Conservation (phyloP, 352 stramenopile genomes). For the Phytopythium cucurbitacearum region DNA sequence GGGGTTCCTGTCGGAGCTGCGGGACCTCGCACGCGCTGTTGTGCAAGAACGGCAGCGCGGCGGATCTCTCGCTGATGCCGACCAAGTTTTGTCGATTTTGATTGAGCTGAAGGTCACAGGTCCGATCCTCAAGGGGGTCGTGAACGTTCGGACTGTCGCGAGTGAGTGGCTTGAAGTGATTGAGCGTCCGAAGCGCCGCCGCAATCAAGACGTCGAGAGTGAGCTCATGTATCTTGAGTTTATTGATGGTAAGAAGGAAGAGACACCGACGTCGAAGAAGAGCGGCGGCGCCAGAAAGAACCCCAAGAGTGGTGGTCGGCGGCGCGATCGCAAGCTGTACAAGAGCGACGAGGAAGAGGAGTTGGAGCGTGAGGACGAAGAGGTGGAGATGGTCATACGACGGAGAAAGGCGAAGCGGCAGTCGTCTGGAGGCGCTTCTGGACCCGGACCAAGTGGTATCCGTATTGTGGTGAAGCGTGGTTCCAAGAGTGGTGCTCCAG, state of each 20-base stretch:
- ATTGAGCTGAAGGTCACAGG: conserved; percentile 88
- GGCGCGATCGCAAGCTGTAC: conserved; percentile 30
- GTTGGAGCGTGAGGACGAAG: conserved; percentile 32
- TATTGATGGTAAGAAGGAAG: conserved; percentile 65
- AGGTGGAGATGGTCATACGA: conserved; percentile 23
- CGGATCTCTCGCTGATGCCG: conserved; percentile 73
- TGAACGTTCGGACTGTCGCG: conserved; percentile 75
- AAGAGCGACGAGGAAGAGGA: conserved; percentile 49
- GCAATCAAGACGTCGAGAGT: conserved; percentile 80
- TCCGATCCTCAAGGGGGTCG: conserved; percentile 57
- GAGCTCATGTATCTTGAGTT: conserved; percentile 87
- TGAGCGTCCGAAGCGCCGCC: conserved; percentile 79
- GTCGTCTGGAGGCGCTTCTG: conserved; percentile 10
- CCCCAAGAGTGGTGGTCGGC: conserved; percentile 32
- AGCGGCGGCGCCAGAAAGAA: conserved; percentile 24
- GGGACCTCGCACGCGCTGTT: conserved; percentile 70
- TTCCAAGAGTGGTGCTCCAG: not conserved
- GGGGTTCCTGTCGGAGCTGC: conserved; percentile 72
- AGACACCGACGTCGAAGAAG: conserved; percentile 29
- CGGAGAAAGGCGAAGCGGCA: conserved; percentile 34
- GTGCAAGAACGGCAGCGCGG: conserved; percentile 85
- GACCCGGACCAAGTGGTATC: conserved; percentile 23
- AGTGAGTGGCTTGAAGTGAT: conserved; percentile 85
- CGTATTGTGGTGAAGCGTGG: conserved; percentile 31
- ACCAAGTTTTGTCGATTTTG: conserved; percentile 84